These are phyloP conservation scores for Diaporthe ampelina DNA, from an alignment of 2,329 filamentous ascomycete species.

Conservation along the genomic window DNA sequence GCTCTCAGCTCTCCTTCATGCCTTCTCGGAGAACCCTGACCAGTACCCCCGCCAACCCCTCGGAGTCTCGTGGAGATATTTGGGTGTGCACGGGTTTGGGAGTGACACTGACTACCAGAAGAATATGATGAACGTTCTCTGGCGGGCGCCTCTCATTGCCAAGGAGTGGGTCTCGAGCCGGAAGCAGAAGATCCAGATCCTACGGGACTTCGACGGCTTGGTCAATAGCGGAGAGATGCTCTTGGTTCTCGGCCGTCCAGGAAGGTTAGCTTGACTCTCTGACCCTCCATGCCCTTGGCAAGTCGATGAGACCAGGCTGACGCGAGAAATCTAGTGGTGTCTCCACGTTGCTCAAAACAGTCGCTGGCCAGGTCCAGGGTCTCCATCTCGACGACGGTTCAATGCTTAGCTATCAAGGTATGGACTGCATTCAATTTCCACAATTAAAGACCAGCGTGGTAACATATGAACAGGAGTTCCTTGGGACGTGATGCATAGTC, in stretches of 20 bases:
- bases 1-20: conserved; percentile 60
- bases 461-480: conserved; percentile 64
- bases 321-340: conserved; percentile 47
- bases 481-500: conserved; percentile 80
- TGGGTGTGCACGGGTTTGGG: conserved; percentile 69
- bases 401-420: conserved; percentile 39
- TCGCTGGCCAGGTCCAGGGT: conserved; percentile 32
- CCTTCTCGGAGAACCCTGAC: conserved; percentile 53
- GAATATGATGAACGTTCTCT: conserved; percentile 73
- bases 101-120: conserved; percentile 79
- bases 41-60: conserved; percentile 54
- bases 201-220: conserved; percentile 76
- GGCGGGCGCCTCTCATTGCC: conserved; percentile 61
- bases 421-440: not conserved
- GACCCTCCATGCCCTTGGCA: conserved; percentile 80
- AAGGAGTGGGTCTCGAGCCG: conserved; percentile 64
- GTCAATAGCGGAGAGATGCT: conserved; percentile 81
- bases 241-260: conserved; percentile 82
- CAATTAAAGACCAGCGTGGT: not conserved
- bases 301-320: conserved; percentile 75
- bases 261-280: conserved; percentile 83
- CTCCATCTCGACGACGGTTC: conserved; percentile 27
- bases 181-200: conserved; percentile 74
- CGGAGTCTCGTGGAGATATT: conserved; percentile 55
- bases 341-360: conserved; percentile 36